Conservation (phyloP, 176 grass and related monocot species). For the maize (Zea mays) region DNA sequence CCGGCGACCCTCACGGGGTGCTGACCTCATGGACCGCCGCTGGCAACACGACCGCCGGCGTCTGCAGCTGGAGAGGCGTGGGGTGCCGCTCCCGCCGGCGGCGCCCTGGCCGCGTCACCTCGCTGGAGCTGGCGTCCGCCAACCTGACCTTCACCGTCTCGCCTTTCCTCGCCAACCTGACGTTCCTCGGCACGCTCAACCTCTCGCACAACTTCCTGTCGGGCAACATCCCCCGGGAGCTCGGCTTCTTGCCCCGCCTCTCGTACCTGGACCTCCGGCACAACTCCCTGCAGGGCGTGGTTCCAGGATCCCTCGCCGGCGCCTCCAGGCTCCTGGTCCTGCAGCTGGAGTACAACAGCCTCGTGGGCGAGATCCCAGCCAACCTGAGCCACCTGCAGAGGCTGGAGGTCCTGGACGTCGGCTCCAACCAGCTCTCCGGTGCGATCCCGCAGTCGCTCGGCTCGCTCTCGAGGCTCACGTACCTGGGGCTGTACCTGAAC, state of each 20-base stretch:
- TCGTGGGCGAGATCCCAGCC: constrained; percentile 14
- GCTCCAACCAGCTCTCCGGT: constrained; percentile 17
- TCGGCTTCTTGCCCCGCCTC: constrained; percentile 12
- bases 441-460: neutral
- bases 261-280: constrained; percentile 10
- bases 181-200: constrained; percentile 34
- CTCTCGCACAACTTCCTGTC: constrained; percentile 28
- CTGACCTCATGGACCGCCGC: neutral
- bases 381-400: constrained; percentile 22
- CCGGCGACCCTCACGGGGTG: neutral
- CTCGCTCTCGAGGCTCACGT: constrained; percentile 16
- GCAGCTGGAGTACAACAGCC: constrained; percentile 27
- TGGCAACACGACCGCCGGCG: neutral
- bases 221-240: neutral
- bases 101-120: constrained; percentile 26
- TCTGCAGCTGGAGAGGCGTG: constrained; percentile 34
- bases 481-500: constrained; percentile 11
- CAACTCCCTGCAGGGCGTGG: constrained; percentile 13
- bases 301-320: constrained; percentile 4
- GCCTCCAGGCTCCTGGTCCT: constrained; percentile 22
- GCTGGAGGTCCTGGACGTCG: constrained; percentile 4
- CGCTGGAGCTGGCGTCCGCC: constrained; percentile 7
- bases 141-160: constrained; percentile 15
- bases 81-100: constrained; percentile 1
- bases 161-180: constrained; percentile 25